Conservation (phyloP, 2,329 filamentous ascomycete species). For the Macrophomina tecta region DNA sequence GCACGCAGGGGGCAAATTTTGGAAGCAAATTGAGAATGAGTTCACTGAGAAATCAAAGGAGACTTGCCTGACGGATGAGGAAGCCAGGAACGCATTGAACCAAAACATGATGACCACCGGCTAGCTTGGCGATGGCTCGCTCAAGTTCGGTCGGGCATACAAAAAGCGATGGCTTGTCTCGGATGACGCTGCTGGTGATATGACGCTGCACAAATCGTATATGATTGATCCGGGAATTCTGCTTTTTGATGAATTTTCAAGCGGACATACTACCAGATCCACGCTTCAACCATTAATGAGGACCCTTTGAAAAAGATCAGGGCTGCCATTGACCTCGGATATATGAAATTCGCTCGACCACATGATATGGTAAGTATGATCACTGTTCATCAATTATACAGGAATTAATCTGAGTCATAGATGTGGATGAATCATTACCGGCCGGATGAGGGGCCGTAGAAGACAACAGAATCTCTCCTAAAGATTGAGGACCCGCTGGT, state of each 20-base stretch:
- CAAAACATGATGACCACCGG: constrained; percentile 65
- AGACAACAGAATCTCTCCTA: neutral
- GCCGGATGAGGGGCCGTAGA: constrained; percentile 2
- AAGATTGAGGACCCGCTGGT: no score
- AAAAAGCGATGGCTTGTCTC: constrained; percentile 57
- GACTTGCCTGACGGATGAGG: constrained; percentile 58
- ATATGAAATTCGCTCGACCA: constrained; percentile 58
- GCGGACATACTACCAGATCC: constrained; percentile 51
- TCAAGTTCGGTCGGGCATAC: constrained; percentile 43
- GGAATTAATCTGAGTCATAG: neutral
- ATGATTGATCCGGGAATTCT: constrained; percentile 31
- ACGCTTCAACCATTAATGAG: constrained; percentile 63
- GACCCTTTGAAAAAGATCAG: constrained; percentile 59
- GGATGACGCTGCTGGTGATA: constrained; percentile 61
- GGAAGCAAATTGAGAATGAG: constrained; percentile 56
- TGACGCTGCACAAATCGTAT: constrained; percentile 48
- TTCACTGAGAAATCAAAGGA: constrained; percentile 58
- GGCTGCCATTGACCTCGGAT: constrained; percentile 62
- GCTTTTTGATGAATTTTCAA: constrained; percentile 16
- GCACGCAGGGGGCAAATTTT: constrained; percentile 50
- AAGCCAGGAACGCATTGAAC: constrained; percentile 55
- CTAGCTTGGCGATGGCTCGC: constrained; percentile 58
- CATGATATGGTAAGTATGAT: constrained; percentile 49
- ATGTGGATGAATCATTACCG: constrained; percentile 14
- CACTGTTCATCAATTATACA: neutral